Conservation (phyloP, 164 flowering plant genomes). For the Brasenia schreberi region DNA sequence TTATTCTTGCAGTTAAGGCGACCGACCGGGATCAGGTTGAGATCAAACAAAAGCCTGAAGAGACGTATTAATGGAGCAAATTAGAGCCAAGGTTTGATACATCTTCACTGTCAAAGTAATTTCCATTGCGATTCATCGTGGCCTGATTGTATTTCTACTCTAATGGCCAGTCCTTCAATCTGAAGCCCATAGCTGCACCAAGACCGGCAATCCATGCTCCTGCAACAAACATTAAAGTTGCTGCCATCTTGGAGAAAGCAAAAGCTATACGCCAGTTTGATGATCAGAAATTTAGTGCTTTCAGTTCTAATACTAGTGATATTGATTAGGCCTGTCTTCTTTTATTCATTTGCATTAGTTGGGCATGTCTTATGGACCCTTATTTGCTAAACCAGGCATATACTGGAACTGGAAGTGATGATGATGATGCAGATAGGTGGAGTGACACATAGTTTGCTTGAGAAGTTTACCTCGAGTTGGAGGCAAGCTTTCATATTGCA, state of each 20-base stretch:
- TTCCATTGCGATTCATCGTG: background rate
- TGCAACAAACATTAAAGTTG: slow-evolving; percentile 71
- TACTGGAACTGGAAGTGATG: slow-evolving; percentile 51
- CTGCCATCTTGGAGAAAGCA: slow-evolving; percentile 97
- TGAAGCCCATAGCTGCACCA: slow-evolving; percentile 53
- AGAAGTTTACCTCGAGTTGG: background rate
- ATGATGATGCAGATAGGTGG: slow-evolving; percentile 73
- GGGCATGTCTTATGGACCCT: background rate
- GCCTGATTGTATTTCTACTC: background rate
- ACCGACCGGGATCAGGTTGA: slow-evolving; percentile 40
- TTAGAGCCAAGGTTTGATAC: slow-evolving; percentile 60
- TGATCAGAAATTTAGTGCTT: slow-evolving; percentile 1
- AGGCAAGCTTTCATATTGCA: background rate
- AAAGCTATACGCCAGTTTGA: slow-evolving; percentile 88
- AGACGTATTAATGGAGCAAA: slow-evolving; percentile 72
- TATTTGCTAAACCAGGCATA: slow-evolving; percentile 32
- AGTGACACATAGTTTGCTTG: slow-evolving; percentile 28
- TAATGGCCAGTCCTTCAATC: slow-evolving; percentile 60
- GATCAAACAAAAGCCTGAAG: slow-evolving; percentile 33
- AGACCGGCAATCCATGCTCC: slow-evolving; percentile 80
- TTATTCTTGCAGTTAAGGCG: slow-evolving; percentile 38
- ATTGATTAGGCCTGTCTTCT: background rate
- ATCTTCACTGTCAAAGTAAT: background rate
- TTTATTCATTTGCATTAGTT: background rate
- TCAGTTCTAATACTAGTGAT: slow-evolving; percentile 1